Base-by-base conservation (phyloP, 2,329 filamentous ascomycete species). In the Leptographium galeiforme region DNA sequence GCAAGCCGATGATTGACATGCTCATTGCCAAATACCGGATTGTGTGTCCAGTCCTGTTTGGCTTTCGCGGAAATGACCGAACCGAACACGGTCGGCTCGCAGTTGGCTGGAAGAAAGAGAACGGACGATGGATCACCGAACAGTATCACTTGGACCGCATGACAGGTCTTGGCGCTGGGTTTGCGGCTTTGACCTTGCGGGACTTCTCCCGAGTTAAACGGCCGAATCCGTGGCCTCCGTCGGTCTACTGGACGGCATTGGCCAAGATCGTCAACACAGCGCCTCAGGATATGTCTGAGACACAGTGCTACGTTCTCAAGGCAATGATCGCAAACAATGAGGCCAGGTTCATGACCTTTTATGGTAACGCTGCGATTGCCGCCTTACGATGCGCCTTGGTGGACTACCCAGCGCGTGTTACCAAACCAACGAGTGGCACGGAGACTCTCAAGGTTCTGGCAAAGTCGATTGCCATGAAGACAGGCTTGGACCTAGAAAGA, bases 41-140 rank as follows among this genome's bases (percentile, higher is more conserved):
- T 16, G 75, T 80, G 4, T 95, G 89, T 61, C 91, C 93, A 0
- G 83, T 89, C 1, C 72, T 98, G 0, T 97, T 94, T 64, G 91
- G 91, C 18, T 80, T 90, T 58, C 77, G 80, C 45, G 90, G 88
- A 30, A 81, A 74, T 57, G 88, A 95, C 64, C 82, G 76, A 57
- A 94, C 83, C 0, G 76, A 81, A 47, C 72, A 73, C 12, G 89
- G 88, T 1, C 78, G 83, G 13, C 60, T 68, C 18, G 75, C 78
- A n/a, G 68, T 95, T 2, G 89, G 88, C 0, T 95, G 89, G 88
- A 77, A 74, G 67, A 79, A 74, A 58, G 76, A 81, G 13, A 74
- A 71, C 10, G 73, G 75, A 7, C 68, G 70, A 8, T 91, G 78
- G 72, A 73, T 85, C 55, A 70, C 74, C 2, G 82, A 87, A 61